Evolutionary conservation across 306 rosid genomes (phyloP), one percentile per base, ranked within the genome.

Genomic region (Medicago ruthenica): DNA sequence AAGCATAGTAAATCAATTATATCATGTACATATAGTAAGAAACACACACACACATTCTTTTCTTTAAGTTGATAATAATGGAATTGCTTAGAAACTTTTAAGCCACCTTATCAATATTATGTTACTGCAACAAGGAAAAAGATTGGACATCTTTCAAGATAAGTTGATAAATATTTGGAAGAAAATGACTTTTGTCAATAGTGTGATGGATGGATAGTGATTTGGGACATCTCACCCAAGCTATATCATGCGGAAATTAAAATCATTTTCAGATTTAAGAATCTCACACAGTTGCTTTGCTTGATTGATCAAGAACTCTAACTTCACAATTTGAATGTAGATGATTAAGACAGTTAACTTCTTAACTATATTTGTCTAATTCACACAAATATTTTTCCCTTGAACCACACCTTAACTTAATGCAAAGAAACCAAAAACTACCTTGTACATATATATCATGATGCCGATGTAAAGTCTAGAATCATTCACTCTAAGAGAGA

Each of bases 91-190:
- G 15, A 60, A 78, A 73, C 67, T 81, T 61, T 57, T 8, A 80
- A 48, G 75, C 63, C 55, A 48, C 31, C 34, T 40, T 81, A 79
- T 71, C 68, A 70, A 40, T 15, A 65, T n/a, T 24, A 31, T 47
- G 22, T 24, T 73, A 61, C 79, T 76, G 73, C 48, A 71, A 58
- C 20, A 75, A 71, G 79, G 91, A 86, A 87, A 89, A 87, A 85
- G 94, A 86, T 89, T 80, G 80, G 88, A 75, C 88, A 87, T 87
- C 88, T 89, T 83, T 76, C 75, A 78, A 81, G 84, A 76, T 81
- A 81, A 81, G 87, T 80, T 68, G 83, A 79, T 83, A 81, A 54
- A 67, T 58, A 66, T 73, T 36, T 11, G 78, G 76, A 79, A 54
- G 84, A 83, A 80, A 74, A 70, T 63, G 83, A 85, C 89, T 57